These are phyloP conservation scores for Aspergillus hancockii DNA, from an alignment of 495 filamentous ascomycete species.

Conservation along the genomic window DNA sequence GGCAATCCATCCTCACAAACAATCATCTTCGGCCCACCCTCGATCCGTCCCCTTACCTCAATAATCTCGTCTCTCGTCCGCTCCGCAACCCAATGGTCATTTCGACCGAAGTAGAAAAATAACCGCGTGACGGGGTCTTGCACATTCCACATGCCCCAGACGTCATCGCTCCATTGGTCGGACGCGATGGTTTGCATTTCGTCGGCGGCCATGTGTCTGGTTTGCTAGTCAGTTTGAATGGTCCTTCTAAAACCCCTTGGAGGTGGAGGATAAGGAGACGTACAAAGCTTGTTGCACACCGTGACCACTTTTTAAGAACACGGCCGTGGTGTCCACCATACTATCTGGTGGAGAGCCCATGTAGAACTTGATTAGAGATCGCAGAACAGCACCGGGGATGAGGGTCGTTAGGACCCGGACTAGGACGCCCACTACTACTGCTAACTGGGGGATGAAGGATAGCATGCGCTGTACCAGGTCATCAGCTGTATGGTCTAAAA, in stretches of 20 bases:
- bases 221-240: neutral
- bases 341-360: conserved; percentile 55
- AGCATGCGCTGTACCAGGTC: conserved; percentile 36
- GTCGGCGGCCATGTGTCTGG: conserved; percentile 63
- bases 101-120: conserved; percentile 75
- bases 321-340: conserved; percentile 59
- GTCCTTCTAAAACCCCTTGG: neutral
- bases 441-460: conserved; percentile 54
- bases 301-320: conserved; percentile 61
- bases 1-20: conserved; percentile 73
- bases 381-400: conserved; percentile 44
- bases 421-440: conserved; percentile 52
- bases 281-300: conserved; percentile 73
- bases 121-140: conserved; percentile 56
- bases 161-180: conserved; percentile 75
- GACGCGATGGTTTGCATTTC: conserved; percentile 77
- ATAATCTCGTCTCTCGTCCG: conserved; percentile 75
- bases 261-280: conserved; percentile 23
- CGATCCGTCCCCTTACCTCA: conserved; percentile 43
- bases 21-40: conserved; percentile 63
- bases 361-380: conserved; percentile 43
- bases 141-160: conserved; percentile 66
- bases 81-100: conserved; percentile 83
- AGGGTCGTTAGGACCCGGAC: conserved; percentile 48
- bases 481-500: neutral